Percentiles rank a stretch among this genome's conserved stretches.
phyloP scores from a whole-genome alignment of 208 protist species.

The Leishmania guyanensis region DNA sequence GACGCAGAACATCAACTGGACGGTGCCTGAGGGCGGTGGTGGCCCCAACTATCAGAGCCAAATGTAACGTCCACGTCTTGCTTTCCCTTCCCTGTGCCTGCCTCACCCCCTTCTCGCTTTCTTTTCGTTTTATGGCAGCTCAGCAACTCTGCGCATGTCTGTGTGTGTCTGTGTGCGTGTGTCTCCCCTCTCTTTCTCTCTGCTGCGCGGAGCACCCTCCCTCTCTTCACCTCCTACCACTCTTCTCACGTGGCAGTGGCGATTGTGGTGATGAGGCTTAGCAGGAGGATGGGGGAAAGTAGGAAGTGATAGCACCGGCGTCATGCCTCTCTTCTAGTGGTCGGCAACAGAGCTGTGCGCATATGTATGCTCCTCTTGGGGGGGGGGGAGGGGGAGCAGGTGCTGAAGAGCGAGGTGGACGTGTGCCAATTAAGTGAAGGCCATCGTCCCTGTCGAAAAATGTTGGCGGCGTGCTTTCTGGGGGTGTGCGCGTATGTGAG shows the following conservation, averaged over 20 bases:
- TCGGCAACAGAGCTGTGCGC: neutral
- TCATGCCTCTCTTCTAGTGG: neutral
- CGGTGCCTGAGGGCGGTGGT: conserved; percentile 93
- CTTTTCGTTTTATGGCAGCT: neutral
- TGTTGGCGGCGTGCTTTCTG: neutral
- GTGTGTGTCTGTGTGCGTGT: neutral
- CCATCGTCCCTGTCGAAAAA: neutral
- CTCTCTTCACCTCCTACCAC: neutral
- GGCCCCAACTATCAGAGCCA: conserved; percentile 85
- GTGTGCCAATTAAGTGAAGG: neutral
- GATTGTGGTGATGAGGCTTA: neutral
- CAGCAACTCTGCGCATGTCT: neutral
- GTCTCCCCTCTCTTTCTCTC: neutral
- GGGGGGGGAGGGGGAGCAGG: neutral
- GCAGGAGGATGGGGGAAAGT: neutral
- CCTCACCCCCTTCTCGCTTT: neutral
- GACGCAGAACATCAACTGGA: conserved; percentile 98
- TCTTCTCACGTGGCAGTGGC: neutral
- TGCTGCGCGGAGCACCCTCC: neutral
- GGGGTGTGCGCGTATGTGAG: neutral
- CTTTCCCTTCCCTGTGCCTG: neutral
- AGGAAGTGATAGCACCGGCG: neutral
- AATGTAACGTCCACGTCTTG: conserved; percentile 52
- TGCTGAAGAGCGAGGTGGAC: neutral
- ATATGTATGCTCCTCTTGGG: neutral